A percentile compares a stretch with the other conserved stretches of the same genome.
Conservation (phyloP, 305 asterid genomes). For the Lippia alba region DNA sequence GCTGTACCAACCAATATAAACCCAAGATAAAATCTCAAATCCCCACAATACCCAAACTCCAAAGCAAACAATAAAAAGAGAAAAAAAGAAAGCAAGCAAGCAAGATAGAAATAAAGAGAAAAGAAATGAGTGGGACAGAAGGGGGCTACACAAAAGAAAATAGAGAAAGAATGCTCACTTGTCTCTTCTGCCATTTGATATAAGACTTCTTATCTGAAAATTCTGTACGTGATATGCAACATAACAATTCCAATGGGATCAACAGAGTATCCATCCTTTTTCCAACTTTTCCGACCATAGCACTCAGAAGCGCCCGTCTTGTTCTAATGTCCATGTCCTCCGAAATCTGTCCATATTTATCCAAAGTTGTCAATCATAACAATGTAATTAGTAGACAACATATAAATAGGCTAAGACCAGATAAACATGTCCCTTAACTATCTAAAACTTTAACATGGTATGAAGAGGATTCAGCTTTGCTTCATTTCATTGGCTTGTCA, state of each 20-base stretch:
- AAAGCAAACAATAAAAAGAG: conserved; percentile 8
- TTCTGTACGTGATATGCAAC: conserved; percentile 93
- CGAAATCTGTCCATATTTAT: conserved; percentile 64
- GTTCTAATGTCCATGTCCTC: conserved; percentile 93
- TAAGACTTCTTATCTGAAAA: conserved; percentile 95
- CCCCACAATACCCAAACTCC: conserved; percentile 5
- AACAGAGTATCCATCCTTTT: conserved; percentile 95
- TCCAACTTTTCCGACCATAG: conserved; percentile 96
- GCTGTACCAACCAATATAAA: conserved; percentile 17
- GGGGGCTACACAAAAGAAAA: conserved; percentile 15
- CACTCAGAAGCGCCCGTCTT: conserved; percentile 90
- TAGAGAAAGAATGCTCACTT: conserved; percentile 66
- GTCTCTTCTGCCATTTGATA: conserved; percentile 99
- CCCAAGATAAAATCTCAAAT: conserved; percentile 23
- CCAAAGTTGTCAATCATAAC: conserved; percentile 33
- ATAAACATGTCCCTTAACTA: neutral
- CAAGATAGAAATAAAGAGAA: too few relatives aligned
- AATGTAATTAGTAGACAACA: conserved; percentile 26
- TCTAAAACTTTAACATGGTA: too few relatives aligned
- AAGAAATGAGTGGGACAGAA: too few relatives aligned
- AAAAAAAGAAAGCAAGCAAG: neutral
- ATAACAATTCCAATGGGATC: conserved; percentile 88
- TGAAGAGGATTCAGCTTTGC: too few relatives aligned
- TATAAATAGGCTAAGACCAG: conserved; percentile 13
- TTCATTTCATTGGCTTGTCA: too few relatives aligned